Base-by-base conservation (phyloP, 2,329 filamentous ascomycete genomes). In the Paecilomyces dactylethromorphus region DNA sequence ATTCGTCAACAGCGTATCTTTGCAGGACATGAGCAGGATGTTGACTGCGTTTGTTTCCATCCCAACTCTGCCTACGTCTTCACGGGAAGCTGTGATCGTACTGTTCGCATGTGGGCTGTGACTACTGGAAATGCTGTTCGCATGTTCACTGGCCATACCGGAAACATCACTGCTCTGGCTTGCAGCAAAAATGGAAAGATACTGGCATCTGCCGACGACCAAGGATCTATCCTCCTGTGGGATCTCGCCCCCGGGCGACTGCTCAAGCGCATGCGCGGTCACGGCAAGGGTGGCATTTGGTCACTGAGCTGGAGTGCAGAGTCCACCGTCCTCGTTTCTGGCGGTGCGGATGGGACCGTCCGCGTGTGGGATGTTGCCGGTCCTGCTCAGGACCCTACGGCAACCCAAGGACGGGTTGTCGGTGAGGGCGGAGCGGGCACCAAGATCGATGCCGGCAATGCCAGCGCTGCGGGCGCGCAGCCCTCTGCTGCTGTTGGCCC, bases 41-140 rank as follows among this genome's bases (percentile, higher is more conserved):
- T 97, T n/a, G 95, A 95, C 56, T 87, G 87, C 51, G 82, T 97
- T n/a, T 82, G 89, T 13, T 99, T 94, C 87, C 94, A 99, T 68
- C 91, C 93, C 0, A 99, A 99, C 71, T 91, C 91, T 18, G 86
- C 89, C 5, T 99, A 97, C 67, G 80, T 97, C 52, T 97, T 99
- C 74, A 97, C 94, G 0, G 92, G 90, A 3, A 95, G 91, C 12
- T 90, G 90, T 64, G 92, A 99, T 74, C 93, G 93, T 74, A 94
- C 92, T 0, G 90, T 97, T 33, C 88, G 94, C 31, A 97, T 99
- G 93, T 99, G 94, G 94, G 88, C 92, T 10, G 85, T 97, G n/a
- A 84, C 86, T 11, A 93, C 89, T 8, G 94, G 94, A 29, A 87
- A 88, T 62, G 91, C 92, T 35, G 90, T 97, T 4, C 89, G 94